Conservation (phyloP, 495 filamentous ascomycete genomes). For the Friedmanniomyces endolithicus region DNA sequence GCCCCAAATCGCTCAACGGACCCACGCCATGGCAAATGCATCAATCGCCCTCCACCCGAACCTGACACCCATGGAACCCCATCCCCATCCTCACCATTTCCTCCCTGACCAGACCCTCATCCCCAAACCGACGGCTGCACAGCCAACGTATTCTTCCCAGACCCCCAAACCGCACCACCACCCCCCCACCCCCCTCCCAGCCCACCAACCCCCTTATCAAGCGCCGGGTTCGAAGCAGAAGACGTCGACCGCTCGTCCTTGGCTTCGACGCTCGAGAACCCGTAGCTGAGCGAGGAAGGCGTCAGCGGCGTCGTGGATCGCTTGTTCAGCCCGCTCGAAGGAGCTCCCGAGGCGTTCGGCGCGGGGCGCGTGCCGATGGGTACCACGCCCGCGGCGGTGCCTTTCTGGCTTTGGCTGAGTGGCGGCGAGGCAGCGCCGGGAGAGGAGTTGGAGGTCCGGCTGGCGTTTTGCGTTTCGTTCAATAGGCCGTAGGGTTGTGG, state of each 20-base stretch:
- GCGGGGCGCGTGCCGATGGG: slow-evolving; percentile 86
- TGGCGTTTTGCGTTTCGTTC: slow-evolving; percentile 62
- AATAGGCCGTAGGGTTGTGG: slow-evolving; percentile 53
- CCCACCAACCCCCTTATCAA: slow-evolving; percentile 23
- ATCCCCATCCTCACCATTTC: background rate
- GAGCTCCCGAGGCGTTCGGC: slow-evolving; percentile 40
- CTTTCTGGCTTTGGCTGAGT: slow-evolving; percentile 35
- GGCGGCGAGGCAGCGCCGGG: slow-evolving; percentile 83
- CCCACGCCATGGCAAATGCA: background rate
- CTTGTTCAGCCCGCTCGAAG: slow-evolving; percentile 65
- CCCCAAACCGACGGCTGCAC: slow-evolving; percentile 35
- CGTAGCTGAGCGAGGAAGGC: slow-evolving; percentile 75
- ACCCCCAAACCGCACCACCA: slow-evolving; percentile 30
- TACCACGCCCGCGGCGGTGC: slow-evolving; percentile 56
- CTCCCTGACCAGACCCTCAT: slow-evolving; percentile 5
- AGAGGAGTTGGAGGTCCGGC: slow-evolving; percentile 78
- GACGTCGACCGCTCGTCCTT: slow-evolving; percentile 49
- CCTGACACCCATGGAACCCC: background rate
- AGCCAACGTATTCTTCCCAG: slow-evolving; percentile 25
- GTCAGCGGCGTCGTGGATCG: slow-evolving; percentile 72
- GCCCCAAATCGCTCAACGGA: background rate
- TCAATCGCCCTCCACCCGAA: background rate
- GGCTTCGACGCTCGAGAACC: slow-evolving; percentile 48
- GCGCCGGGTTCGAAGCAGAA: slow-evolving; percentile 45
- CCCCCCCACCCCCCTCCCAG: slow-evolving; percentile 27